Evolutionary conservation across 192 early-diverging fungal species (phyloP), one percentile per base, ranked within the genome.

Genomic region (Haplosporangium gracile): DNA sequence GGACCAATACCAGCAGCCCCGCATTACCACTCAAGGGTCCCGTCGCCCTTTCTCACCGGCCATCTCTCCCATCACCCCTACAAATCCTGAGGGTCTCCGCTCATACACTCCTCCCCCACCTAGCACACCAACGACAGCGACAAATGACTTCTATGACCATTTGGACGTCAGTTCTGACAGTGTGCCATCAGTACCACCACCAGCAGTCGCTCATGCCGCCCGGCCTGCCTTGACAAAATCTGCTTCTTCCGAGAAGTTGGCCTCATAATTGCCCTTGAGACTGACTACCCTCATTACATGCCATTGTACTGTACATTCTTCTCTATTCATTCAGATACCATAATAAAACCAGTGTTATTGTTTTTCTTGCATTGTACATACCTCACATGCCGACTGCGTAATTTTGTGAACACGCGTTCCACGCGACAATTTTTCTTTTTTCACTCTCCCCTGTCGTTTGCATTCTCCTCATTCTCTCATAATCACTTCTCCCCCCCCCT

Each of bases 1-100:
- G 22, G 65, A 79, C 5, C 74, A 85, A 47, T 85, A 79, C 70
- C 83, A 80, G 53, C 83, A 80, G 9, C 78, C 83, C 24, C 77
- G 83, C 10, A 79, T 80, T 22, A 76, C 10, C 57, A 85, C 83
- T 9, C 68, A 75, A 4, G 55, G 38, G n/a, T 36, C 77, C 8
- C 73, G 72, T 22, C 73, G 47, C 32, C 70, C 74, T 15, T 79
- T 74, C 11, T 71, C 74, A 32, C 20, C 65, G 0, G 38, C 42
- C 32, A 45, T 47, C 32, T 72, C 82, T 26, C 68, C 77, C 7
- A 38, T 9, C 36, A 65, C 71, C 5, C 5, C 77, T 32, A 55
- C 45, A 24, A 73, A 36, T 16, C 71, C 71, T 20, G 15, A 26
- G 11, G 51, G 20, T 7, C 45, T 39, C 43, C 0, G 11, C 8